Conservation (phyloP, 768 basidiomycete species). For the Rhizopogon salebrosus region DNA sequence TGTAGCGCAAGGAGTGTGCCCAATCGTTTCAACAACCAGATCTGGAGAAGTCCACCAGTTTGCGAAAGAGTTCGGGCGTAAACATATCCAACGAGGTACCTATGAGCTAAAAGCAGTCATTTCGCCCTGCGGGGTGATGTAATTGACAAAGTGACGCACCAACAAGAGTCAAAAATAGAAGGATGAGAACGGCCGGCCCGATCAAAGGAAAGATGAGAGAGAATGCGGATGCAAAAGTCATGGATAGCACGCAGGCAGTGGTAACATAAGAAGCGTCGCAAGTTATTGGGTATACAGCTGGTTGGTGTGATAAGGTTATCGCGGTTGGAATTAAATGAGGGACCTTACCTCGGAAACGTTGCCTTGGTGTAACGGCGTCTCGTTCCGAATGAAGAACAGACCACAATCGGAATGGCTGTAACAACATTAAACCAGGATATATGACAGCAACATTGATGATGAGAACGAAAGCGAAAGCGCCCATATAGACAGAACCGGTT, state of each 20-base stretch:
- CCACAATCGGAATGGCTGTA: constrained; percentile 68
- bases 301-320: constrained; percentile 1
- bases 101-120: constrained; percentile 51
- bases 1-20: constrained; percentile 69
- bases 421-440: constrained; percentile 61
- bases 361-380: constrained; percentile 66
- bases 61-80: constrained; percentile 69
- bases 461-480: constrained; percentile 51
- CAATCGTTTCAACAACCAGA: constrained; percentile 72
- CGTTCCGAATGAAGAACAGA: constrained; percentile 49
- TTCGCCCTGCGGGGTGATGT: neutral
- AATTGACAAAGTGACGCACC: constrained; percentile 36
- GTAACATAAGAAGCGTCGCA: constrained; percentile 68
- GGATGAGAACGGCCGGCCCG: constrained; percentile 60
- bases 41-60: constrained; percentile 68
- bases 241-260: constrained; percentile 58
- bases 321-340: neutral
- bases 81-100: constrained; percentile 75
- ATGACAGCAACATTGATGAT: constrained; percentile 64
- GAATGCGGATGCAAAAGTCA: constrained; percentile 71
- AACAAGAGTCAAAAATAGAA: constrained; percentile 62
- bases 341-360: constrained; percentile 67
- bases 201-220: constrained; percentile 73
- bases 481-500: constrained; percentile 69
- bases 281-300: constrained; percentile 67